Evolutionary conservation across 345 rosid genomes (phyloP).

Genomic region (Punica granatum): DNA sequence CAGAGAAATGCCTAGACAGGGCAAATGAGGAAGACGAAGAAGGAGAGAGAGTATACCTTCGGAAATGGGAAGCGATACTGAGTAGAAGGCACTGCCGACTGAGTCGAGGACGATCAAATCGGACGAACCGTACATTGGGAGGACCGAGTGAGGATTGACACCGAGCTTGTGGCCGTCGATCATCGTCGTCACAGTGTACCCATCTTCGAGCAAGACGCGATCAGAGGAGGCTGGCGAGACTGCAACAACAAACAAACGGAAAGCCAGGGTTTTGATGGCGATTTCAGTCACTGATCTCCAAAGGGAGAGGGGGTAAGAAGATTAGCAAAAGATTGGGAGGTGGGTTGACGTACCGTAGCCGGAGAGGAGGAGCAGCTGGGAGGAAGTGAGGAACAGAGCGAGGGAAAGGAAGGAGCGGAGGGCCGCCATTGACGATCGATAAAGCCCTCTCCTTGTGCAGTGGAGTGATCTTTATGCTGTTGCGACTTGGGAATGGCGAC

Average conservation of each 20-base stretch:
- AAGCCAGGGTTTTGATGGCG: neutral
- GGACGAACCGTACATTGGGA: conserved; percentile 39
- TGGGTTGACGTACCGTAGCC: neutral
- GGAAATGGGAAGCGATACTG: conserved; percentile 41
- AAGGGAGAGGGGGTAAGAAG: neutral
- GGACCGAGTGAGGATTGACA: conserved; percentile 36
- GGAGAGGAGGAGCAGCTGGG: neutral
- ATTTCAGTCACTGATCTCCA: neutral
- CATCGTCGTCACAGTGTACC: conserved; percentile 52
- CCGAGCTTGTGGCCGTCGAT: conserved; percentile 40
- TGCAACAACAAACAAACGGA: neutral
- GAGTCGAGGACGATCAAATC: conserved; percentile 47
- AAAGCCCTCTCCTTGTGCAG: neutral
- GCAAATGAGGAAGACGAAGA: neutral
- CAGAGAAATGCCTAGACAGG: neutral
- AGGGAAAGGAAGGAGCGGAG: neutral
- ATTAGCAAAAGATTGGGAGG: neutral
- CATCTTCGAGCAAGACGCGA: conserved; percentile 37
- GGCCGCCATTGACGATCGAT: neutral
- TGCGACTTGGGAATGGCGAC: neutral
- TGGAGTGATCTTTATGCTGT: neutral
- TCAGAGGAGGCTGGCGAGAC: conserved; percentile 22
- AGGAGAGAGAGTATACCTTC: conserved; percentile 19
- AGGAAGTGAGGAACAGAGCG: neutral
- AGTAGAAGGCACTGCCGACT: conserved; percentile 35